These are phyloP conservation scores for Wickerhamomyces chambardii DNA, from an alignment of 805 yeast species.

Conservation along the genomic window DNA sequence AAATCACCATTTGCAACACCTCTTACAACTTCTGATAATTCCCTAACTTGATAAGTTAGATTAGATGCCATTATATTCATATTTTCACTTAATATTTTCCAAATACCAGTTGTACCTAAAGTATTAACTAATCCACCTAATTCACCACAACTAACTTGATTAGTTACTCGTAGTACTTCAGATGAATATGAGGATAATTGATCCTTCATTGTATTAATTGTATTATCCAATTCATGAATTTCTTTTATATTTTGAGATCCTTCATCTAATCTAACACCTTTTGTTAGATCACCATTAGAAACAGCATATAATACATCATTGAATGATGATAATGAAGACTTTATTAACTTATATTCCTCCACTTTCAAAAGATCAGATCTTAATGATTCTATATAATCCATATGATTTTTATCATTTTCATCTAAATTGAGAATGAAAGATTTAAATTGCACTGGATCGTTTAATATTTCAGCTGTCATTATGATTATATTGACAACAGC, in stretches of 20 bases:
- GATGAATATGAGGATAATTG: conserved; percentile 74
- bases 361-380: not conserved
- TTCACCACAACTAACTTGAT: conserved; percentile 86
- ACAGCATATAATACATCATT: conserved; percentile 78
- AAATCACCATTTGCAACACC: conserved; percentile 90
- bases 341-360: too few species aligned
- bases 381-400: not conserved
- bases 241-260: conserved; percentile 73
- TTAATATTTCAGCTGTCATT: too few species aligned
- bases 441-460: not conserved
- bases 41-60: conserved; percentile 80
- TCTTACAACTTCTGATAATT: conserved; percentile 84
- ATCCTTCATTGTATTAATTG: conserved; percentile 85
- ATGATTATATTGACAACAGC: too few species aligned
- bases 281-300: conserved; percentile 81
- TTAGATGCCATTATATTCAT: conserved; percentile 86
- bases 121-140: conserved; percentile 85
- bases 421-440: too few species aligned
- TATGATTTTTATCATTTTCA: not conserved
- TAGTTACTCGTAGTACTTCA: conserved; percentile 79
- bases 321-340: conserved; percentile 48
- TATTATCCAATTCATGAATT: conserved; percentile 46
- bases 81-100: conserved; percentile 79
- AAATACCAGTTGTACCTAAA: conserved; percentile 79
- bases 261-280: conserved; percentile 65